Percentiles rank a stretch among this genome's conserved stretches.
phyloP scores from a whole-genome alignment of 768 basidiomycete species.

The Rhizopogon vulgaris region DNA sequence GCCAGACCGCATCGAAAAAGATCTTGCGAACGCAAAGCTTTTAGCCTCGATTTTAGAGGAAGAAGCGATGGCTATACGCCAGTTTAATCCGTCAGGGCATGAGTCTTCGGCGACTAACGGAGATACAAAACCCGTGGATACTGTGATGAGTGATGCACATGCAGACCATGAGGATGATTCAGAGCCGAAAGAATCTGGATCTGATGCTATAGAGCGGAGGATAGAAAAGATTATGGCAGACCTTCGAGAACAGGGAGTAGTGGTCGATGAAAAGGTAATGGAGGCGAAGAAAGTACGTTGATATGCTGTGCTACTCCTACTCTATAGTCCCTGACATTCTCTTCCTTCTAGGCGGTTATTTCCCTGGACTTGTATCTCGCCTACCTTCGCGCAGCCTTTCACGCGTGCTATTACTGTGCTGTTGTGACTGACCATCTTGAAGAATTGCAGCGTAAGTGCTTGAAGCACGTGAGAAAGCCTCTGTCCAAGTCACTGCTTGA shows the following conservation, averaged over 20 bases:
- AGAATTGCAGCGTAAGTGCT: slow-evolving; percentile 91
- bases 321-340: slow-evolving; percentile 3
- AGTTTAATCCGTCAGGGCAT: slow-evolving; percentile 22
- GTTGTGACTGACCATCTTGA: slow-evolving; percentile 89
- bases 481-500: slow-evolving; percentile 55
- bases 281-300: slow-evolving; percentile 64
- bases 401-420: slow-evolving; percentile 98
- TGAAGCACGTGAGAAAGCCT: slow-evolving; percentile 83
- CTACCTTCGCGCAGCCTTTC: slow-evolving; percentile 87
- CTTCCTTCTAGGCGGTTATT: slow-evolving; percentile 54
- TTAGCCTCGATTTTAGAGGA: slow-evolving; percentile 74
- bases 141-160: slow-evolving; percentile 23
- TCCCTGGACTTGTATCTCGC: slow-evolving; percentile 90
- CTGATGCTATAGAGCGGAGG: slow-evolving; percentile 74
- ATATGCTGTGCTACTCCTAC: slow-evolving; percentile 1
- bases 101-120: slow-evolving; percentile 20
- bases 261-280: slow-evolving; percentile 58
- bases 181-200: slow-evolving; percentile 61
- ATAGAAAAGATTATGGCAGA: slow-evolving; percentile 73
- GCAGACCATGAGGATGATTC: slow-evolving; percentile 37
- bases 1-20: slow-evolving; percentile 75
- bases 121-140: slow-evolving; percentile 23
- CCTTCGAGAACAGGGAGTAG: slow-evolving; percentile 56
- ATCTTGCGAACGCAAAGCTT: slow-evolving; percentile 67
- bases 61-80: slow-evolving; percentile 52